Percentiles rank a stretch among this genome's conserved stretches.
Evolutionary conservation across 768 basidiomycete species (phyloP).

Genomic region (Amanita fuliginea): DNA sequence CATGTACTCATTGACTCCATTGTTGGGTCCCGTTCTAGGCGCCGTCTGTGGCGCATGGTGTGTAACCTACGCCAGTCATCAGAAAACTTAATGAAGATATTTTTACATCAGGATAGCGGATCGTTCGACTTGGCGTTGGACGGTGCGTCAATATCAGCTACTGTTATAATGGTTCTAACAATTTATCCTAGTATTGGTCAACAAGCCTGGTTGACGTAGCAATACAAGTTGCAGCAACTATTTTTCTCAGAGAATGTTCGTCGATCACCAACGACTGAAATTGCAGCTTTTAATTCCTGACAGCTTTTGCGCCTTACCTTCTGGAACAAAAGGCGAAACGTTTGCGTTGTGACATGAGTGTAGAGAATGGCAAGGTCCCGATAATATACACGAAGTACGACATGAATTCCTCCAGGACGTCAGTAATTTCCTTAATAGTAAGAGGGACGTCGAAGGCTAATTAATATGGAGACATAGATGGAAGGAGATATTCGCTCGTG

Average conservation of each 20-base stretch:
- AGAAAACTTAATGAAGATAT: background rate
- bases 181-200: slow-evolving; percentile 44
- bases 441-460: no score
- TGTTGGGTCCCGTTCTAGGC: slow-evolving; percentile 56
- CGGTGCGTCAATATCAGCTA: slow-evolving; percentile 25
- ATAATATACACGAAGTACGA: slow-evolving; percentile 40
- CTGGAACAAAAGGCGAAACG: slow-evolving; percentile 39
- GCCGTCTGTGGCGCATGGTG: slow-evolving; percentile 39
- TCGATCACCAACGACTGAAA: background rate
- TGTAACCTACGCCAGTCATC: background rate
- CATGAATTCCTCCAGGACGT: slow-evolving; percentile 29
- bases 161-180: background rate
- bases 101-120: slow-evolving; percentile 42
- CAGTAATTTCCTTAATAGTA: slow-evolving; percentile 14
- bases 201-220: slow-evolving; percentile 44
- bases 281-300: slow-evolving; percentile 19
- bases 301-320: slow-evolving; percentile 33
- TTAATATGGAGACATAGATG: slow-evolving; percentile 27
- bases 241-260: slow-evolving; percentile 56
- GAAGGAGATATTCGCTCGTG: slow-evolving; percentile 35
- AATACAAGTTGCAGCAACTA: slow-evolving; percentile 44
- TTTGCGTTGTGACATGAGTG: slow-evolving; percentile 33
- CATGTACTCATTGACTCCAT: slow-evolving; percentile 52
- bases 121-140: slow-evolving; percentile 62
- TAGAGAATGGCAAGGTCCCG: slow-evolving; percentile 29